phyloP scores from a whole-genome alignment of 164 flowering plant species.

The Annona squamosa region DNA sequence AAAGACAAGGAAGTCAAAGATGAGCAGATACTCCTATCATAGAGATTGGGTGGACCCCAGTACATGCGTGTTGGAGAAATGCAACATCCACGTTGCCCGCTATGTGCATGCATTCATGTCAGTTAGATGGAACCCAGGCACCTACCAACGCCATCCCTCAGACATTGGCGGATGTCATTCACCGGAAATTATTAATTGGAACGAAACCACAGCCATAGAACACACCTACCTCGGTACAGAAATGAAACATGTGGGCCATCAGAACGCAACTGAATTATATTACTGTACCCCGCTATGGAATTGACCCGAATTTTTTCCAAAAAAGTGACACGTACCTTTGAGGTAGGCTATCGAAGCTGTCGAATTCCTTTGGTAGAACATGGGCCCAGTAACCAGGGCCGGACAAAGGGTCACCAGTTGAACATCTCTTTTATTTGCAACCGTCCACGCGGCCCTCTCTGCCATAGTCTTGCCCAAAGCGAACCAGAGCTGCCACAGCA shows the following conservation, averaged over 20 bases:
- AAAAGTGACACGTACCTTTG: conserved; percentile 36
- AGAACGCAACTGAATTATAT: neutral
- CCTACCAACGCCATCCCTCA: too few relatives aligned
- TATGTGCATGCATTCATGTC: too few relatives aligned
- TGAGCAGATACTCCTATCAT: too few relatives aligned
- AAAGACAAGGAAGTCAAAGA: neutral
- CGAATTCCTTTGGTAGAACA: conserved; percentile 35
- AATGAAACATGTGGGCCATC: neutral
- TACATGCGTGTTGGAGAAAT: too few relatives aligned
- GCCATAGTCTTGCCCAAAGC: conserved; percentile 73
- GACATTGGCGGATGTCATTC: too few relatives aligned
- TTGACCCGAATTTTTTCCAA: neutral
- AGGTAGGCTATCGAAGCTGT: conserved; percentile 67
- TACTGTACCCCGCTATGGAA: neutral
- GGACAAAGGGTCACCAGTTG: conserved; percentile 59
- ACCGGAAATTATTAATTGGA: too few relatives aligned
- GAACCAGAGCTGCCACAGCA: conserved; percentile 53
- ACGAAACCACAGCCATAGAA: neutral
- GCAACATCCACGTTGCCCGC: too few relatives aligned
- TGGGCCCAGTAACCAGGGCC: conserved; percentile 61
- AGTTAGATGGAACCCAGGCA: too few relatives aligned
- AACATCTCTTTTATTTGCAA: conserved; percentile 43
- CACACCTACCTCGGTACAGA: neutral
- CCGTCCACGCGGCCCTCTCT: conserved; percentile 68
- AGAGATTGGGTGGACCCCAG: too few relatives aligned